Base-by-base conservation (phyloP, 2,329 filamentous ascomycete species). In the Fusarium sp. region DNA sequence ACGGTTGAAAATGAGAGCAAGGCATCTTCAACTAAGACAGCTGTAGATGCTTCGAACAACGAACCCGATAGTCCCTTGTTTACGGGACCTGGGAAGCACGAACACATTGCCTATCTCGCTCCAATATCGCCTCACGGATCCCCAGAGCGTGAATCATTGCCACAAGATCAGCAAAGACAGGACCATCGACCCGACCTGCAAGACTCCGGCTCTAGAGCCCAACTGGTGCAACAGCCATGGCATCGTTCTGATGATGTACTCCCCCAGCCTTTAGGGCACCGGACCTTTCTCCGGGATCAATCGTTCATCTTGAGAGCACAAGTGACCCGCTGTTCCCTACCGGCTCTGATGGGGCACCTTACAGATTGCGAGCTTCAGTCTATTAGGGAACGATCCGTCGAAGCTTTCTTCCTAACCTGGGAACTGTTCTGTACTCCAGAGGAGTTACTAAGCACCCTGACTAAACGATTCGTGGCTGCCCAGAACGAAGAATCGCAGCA, bases 1-100 rank as follows among this genome's bases (percentile, higher is more conserved):
- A 11, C 16, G 18, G 4, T 25, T 18, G 1, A 12, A 1, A 5
- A 25, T 5, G 10, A 15, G 16, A 44, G 41, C n/a, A 12, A 44
- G 15, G 19, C n/a, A 18, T 19, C 16, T 12, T 7, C 16, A 25
- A 2, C 2, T 44, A 4, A 0, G 4, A 10, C 10, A 44, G 23
- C 16, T 6, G 41, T 9, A 19, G 23, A 25, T 25, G 7, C 7
- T 18, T 44, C 23, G 4, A 8, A 19, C 10, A 12, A 25, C 4
- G 7, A 2, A 25, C 23, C 41, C 4, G n/a, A 12, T 44, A 25
- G 41, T 5, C n/a, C 41, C 10, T 44, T 25, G 41, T 0, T 4
- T 2, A 19, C 8, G 16, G 16, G 15, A n/a, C n/a, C 6, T 23
- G 12, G 8, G 0, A 41, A 41, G 21, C 12, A 41, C 8, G 9